These are phyloP conservation scores for Monosporascus sp. DNA, from an alignment of 2,329 filamentous ascomycete species.

Conservation along the genomic window DNA sequence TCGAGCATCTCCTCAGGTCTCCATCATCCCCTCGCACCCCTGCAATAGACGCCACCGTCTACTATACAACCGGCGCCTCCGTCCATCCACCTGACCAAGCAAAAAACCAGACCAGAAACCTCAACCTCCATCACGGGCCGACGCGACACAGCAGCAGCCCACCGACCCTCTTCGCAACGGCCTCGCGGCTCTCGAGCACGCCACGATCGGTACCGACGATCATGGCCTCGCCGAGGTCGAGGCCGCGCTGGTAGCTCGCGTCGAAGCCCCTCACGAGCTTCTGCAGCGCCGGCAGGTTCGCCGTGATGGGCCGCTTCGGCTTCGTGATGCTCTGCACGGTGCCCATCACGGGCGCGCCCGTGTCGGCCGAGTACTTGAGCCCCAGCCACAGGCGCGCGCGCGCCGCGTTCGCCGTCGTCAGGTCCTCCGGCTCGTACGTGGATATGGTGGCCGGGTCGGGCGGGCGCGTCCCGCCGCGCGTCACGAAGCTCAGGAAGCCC, in stretches of 20 bases:
- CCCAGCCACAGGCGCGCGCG: constrained; percentile 78
- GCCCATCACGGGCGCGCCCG: constrained; percentile 65
- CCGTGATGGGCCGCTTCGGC: constrained; percentile 66
- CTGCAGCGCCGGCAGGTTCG: constrained; percentile 57
- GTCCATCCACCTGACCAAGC: too few species aligned
- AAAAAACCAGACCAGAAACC: neutral
- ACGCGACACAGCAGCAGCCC: constrained; percentile 73
- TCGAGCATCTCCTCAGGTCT: too few species aligned
- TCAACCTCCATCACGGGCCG: constrained; percentile 11
- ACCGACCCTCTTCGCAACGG: constrained; percentile 73
- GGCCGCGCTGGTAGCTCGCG: constrained; percentile 54
- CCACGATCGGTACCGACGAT: constrained; percentile 74
- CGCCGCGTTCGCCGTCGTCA: constrained; percentile 68
- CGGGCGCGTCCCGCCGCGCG: constrained; percentile 58
- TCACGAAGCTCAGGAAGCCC: constrained; percentile 76
- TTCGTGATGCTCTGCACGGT: constrained; percentile 64
- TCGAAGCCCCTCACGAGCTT: constrained; percentile 64
- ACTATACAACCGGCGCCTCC: too few species aligned
- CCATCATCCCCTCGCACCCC: too few species aligned
- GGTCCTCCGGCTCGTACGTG: constrained; percentile 45
- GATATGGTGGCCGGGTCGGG: constrained; percentile 42
- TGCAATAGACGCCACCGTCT: too few species aligned
- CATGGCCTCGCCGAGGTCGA: constrained; percentile 77
- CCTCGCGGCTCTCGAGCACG: constrained; percentile 76
- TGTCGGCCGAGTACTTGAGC: constrained; percentile 77